Conservation (phyloP, 495 filamentous ascomycete genomes). For the Aspergillus avenaceus region DNA sequence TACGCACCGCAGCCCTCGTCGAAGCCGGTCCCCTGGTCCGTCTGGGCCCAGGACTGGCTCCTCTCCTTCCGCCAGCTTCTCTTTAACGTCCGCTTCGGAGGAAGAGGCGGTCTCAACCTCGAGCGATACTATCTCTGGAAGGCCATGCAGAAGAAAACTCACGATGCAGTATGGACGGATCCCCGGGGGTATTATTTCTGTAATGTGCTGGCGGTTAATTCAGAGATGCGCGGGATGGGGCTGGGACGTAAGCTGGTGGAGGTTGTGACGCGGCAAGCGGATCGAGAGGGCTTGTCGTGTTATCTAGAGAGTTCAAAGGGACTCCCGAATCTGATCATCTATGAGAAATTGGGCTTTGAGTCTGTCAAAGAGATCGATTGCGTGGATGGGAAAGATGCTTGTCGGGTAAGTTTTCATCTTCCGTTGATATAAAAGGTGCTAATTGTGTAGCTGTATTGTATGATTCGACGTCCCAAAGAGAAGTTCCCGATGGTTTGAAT, state of each 20-base stretch:
- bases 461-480: constrained; percentile 21
- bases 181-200: constrained; percentile 63
- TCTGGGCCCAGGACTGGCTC: constrained; percentile 53
- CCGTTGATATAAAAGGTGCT: neutral
- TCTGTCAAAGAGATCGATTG: constrained; percentile 59
- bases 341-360: constrained; percentile 62
- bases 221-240: constrained; percentile 54
- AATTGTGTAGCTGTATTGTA: constrained; percentile 23
- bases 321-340: constrained; percentile 61
- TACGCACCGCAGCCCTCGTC: constrained; percentile 42
- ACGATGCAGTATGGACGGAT: constrained; percentile 32
- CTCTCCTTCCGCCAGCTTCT: constrained; percentile 56
- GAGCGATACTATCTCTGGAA: constrained; percentile 58
- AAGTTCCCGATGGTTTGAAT: neutral
- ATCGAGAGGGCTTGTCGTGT: constrained; percentile 54
- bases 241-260: constrained; percentile 57
- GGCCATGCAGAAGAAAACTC: constrained; percentile 33
- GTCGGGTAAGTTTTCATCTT: constrained; percentile 26
- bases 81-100: constrained; percentile 58
- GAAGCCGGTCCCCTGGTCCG: constrained; percentile 45
- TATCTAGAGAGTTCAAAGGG: constrained; percentile 63
- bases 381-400: constrained; percentile 49
- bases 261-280: constrained; percentile 53
- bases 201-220: constrained; percentile 63
- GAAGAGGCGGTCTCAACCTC: constrained; percentile 59